Conservation (phyloP, 2,329 filamentous ascomycete genomes). For the Clarireedia monteithiana region DNA sequence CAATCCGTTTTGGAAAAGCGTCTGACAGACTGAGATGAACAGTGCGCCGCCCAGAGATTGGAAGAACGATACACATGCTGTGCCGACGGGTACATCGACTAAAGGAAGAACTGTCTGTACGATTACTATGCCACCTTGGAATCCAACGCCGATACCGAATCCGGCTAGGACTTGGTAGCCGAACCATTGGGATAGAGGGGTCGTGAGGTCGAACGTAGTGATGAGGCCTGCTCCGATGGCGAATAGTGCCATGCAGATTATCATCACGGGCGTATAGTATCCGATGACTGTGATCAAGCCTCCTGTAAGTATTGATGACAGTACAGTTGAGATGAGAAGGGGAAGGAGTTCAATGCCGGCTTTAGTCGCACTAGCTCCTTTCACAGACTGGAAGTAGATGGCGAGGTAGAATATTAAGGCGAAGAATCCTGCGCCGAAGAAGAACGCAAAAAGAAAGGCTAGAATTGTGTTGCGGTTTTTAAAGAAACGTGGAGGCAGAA, state of each 20-base stretch:
- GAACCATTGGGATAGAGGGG: constrained; percentile 43
- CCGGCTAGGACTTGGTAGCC: constrained; percentile 46
- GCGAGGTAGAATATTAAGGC: constrained; percentile 27
- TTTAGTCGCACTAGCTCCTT: constrained; percentile 33
- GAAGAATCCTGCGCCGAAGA: constrained; percentile 25
- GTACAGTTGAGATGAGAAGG: constrained; percentile 34
- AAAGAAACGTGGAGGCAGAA: constrained; percentile 33
- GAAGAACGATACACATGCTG: constrained; percentile 50
- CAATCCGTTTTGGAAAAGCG: constrained; percentile 58
- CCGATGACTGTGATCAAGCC: constrained; percentile 32
- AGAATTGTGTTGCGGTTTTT: constrained; percentile 18
- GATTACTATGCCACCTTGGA: constrained; percentile 20
- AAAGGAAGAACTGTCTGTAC: constrained; percentile 45
- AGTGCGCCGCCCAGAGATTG: constrained; percentile 59
- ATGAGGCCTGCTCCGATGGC: constrained; percentile 36
- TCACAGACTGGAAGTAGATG: constrained; percentile 30
- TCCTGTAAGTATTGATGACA: constrained; percentile 36
- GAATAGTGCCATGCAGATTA: constrained; percentile 32
- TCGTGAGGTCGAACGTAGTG: constrained; percentile 34
- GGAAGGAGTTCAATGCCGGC: constrained; percentile 38
- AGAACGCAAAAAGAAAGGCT: constrained; percentile 17
- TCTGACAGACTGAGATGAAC: constrained; percentile 56
- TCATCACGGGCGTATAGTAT: constrained; percentile 39
- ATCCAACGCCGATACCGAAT: constrained; percentile 18
- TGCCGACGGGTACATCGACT: constrained; percentile 42